Evolutionary conservation across 495 filamentous ascomycete species (phyloP).

Genomic region (Aspergillus ostianus): DNA sequence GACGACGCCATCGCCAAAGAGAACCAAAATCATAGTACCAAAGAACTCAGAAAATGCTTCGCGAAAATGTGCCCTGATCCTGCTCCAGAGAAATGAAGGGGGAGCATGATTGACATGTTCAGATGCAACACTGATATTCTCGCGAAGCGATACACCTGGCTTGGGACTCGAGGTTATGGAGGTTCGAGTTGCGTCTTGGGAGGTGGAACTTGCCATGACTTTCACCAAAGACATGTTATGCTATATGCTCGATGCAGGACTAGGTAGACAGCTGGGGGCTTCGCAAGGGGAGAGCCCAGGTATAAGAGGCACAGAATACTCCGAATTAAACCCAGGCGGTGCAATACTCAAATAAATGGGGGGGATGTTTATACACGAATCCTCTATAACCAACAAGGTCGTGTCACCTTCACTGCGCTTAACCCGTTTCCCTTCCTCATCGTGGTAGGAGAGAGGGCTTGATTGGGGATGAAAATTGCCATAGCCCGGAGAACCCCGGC

Average conservation of each 20-base stretch:
- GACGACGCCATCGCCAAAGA: slow-evolving; percentile 63
- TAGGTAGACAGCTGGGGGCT: background rate
- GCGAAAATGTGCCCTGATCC: slow-evolving; percentile 42
- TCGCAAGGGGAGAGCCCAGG: background rate
- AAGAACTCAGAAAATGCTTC: slow-evolving; percentile 64
- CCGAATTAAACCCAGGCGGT: background rate
- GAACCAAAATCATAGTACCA: slow-evolving; percentile 59
- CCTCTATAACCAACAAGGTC: background rate
- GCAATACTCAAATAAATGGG: background rate
- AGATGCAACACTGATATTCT: background rate
- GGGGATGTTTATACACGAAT: background rate
- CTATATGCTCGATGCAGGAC: background rate
- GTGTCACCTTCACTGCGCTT: background rate
- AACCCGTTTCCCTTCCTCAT: background rate
- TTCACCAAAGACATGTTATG: background rate
- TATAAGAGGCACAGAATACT: background rate
- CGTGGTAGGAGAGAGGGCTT: background rate
- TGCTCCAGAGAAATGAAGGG: slow-evolving; percentile 43
- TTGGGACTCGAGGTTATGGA: background rate
- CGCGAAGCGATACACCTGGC: background rate
- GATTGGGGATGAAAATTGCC: background rate
- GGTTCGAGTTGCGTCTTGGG: background rate
- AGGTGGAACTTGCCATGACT: background rate
- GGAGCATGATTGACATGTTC: background rate
- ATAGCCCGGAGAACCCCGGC: background rate